Evolutionary conservation across 495 filamentous ascomycete genomes (phyloP), one percentile per base, ranked within the genome.

Genomic region (Rostrohypoxylon terebratum): DNA sequence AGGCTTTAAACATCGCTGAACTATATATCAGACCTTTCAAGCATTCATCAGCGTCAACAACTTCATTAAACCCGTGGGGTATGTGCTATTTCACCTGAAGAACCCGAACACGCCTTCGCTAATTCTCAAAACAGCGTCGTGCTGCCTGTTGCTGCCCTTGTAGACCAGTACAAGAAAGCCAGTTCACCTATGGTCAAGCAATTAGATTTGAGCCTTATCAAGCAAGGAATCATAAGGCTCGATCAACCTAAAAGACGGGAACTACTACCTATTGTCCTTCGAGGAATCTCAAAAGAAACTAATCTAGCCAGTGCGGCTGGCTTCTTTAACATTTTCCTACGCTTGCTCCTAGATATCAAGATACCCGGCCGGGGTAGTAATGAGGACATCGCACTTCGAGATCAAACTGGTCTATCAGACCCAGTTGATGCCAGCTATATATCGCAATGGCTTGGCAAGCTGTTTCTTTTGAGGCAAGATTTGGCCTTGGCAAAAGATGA

Each of bases 121-220:
- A 18, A 61, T 50, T 42, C 75, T 20, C 40, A 28, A 51, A 77
- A 77, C 68, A 85, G 90, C 14, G 91, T 97, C 64, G 86, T 92
- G 66, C 85, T 99, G 9, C 96, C 96, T 10, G 94, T 99, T 25
- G 85, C 88, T 8, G 88, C 90, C 16, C 85, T 99, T 23, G 79
- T 98, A 64, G 92, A 92, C 71, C 96, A 98, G 77, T 98, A 95
- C 85, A 98, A 97, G 75, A 90, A 91, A 21, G 88, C 82, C 10
- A 77, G 83, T 6, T 84, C 84, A n/a, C 84, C 91, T 1, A 86
- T 97, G 6, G 87, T 99, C 57, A 88, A 92, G 65, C 92, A 97
- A 76, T 93, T 97, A 78, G 96, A 98, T 82, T 78, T 98, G 59
- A 83, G 91, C 33, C 97, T 96, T 79, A 90, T 97, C 33, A 93